Percentiles rank a stretch among this genome's conserved stretches.
Evolutionary conservation across 2,329 filamentous ascomycete species (phyloP).

Genomic region (Trichoderma asperellum): DNA sequence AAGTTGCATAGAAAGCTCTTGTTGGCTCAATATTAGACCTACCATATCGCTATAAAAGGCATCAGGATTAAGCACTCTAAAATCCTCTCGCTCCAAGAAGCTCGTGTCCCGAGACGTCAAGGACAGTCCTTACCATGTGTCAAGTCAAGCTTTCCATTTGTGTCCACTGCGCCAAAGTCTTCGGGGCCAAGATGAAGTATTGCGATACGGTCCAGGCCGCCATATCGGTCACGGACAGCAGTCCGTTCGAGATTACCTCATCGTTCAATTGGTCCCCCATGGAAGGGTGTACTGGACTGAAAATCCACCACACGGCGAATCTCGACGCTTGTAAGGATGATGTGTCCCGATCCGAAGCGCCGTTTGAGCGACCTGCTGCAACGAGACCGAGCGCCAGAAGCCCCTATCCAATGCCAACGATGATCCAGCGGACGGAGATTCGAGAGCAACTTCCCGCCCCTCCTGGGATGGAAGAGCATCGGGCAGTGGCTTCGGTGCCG

Average conservation of each 20-base stretch:
- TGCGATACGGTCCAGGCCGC: slow-evolving; percentile 15
- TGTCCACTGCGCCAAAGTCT: slow-evolving; percentile 22
- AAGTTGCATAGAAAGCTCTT: not conserved
- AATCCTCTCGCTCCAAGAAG: not conserved
- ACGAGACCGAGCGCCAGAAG: slow-evolving; percentile 7
- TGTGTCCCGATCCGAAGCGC: not conserved
- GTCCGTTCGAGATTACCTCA: slow-evolving; percentile 20
- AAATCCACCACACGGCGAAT: slow-evolving; percentile 17
- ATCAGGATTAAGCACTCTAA: not conserved
- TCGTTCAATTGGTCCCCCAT: slow-evolving; percentile 29
- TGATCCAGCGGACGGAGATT: slow-evolving; percentile 18
- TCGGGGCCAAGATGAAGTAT: slow-evolving; percentile 24
- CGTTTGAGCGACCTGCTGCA: slow-evolving; percentile 9
- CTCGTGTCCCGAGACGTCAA: not conserved
- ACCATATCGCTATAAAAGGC: not conserved
- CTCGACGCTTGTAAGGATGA: slow-evolving; percentile 21
- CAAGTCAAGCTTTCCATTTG: slow-evolving; percentile 26
- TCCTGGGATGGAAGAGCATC: not conserved
- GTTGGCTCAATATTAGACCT: not conserved
- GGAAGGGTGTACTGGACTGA: slow-evolving; percentile 25
- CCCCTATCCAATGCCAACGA: slow-evolving; percentile 24
- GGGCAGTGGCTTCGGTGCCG: not conserved
- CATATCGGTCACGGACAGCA: slow-evolving; percentile 4
- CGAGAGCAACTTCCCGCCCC: slow-evolving; percentile 13
- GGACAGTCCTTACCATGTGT: slow-evolving; percentile 12